phyloP scores from a whole-genome alignment of 163 green algal genomes.

The Chlamydomonas reinhardtii region DNA sequence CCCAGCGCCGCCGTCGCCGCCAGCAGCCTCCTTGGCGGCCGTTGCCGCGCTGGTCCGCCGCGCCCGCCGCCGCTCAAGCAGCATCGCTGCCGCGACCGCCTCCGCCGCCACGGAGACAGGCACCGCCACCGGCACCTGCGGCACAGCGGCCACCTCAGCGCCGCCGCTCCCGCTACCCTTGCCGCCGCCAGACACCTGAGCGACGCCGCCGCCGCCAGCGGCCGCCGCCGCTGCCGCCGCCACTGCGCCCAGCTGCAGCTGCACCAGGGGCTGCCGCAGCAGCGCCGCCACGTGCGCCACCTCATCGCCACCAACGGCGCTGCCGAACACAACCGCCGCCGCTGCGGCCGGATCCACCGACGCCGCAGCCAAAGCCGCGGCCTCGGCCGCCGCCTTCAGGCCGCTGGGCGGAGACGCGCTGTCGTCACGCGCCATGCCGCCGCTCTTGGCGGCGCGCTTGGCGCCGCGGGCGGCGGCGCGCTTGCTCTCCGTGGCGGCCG shows the following conservation, averaged over 20 bases:
- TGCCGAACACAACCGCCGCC: not conserved
- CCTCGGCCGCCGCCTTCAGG: not conserved
- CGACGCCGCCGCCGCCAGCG: too few relatives aligned
- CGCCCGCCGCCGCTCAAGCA: slow-evolving; percentile 35
- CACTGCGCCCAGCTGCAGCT: not conserved
- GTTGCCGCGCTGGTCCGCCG: not conserved
- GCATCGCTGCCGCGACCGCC: not conserved
- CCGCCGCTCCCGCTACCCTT: not conserved
- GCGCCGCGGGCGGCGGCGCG: too few relatives aligned
- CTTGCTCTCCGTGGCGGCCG: not conserved
- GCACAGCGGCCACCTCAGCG: not conserved
- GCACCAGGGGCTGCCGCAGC: not conserved
- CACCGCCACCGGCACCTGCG: not conserved
- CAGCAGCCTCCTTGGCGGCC: not conserved
- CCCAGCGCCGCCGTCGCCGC: not conserved
- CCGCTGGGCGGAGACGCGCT: not conserved
- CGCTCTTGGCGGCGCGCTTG: too few relatives aligned
- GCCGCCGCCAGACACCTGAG: too few relatives aligned
- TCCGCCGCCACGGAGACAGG: not conserved
- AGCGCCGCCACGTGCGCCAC: not conserved
- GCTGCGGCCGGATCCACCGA: not conserved
- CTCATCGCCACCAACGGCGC: not conserved
- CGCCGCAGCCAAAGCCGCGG: not conserved
- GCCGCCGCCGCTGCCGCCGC: too few relatives aligned
- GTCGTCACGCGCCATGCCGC: not conserved